Evolutionary conservation across 306 rosid genomes (phyloP).

Genomic region (Psophocarpus tetragonolobus): DNA sequence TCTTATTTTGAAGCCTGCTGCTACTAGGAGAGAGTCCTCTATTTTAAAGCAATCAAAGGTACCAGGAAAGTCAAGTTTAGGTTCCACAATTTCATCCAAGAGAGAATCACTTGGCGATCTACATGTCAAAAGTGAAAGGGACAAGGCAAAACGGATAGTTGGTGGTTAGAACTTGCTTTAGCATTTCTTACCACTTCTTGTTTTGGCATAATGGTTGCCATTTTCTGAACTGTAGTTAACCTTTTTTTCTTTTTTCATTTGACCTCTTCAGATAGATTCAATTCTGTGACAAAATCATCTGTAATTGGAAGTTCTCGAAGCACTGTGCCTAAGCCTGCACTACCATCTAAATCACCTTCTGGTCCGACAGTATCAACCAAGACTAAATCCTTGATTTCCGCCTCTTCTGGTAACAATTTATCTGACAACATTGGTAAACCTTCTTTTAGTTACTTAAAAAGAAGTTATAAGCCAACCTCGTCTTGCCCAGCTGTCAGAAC

Average conservation of each 20-base stretch:
- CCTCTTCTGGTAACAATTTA: conserved; percentile 45
- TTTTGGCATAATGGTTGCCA: background rate
- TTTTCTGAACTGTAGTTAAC: conserved; percentile 25
- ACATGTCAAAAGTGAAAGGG: conserved; percentile 50
- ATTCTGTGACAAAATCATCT: conserved; percentile 50
- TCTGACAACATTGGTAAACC: conserved; percentile 52
- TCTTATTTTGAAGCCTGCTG: conserved; percentile 44
- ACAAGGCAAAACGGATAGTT: conserved; percentile 46
- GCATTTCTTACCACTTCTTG: conserved; percentile 1
- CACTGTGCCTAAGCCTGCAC: conserved; percentile 42
- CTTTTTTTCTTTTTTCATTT: conserved; percentile 25
- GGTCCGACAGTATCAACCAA: conserved; percentile 50
- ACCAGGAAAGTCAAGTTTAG: conserved; percentile 52
- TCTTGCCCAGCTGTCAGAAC: conserved; percentile 50
- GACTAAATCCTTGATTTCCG: conserved; percentile 44
- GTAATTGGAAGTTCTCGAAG: conserved; percentile 44
- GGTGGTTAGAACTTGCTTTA: conserved; percentile 54
- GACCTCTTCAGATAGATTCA: conserved; percentile 57
- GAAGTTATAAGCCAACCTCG: conserved; percentile 48
- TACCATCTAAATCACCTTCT: conserved; percentile 45
- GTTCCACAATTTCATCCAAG: conserved; percentile 56
- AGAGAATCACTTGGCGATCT: conserved; percentile 64
- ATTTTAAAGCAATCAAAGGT: conserved; percentile 59
- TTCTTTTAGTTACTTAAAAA: conserved; percentile 48
- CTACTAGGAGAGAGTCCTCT: conserved; percentile 51